Evolutionary conservation across 116 monocot species (phyloP).

Genomic region (Dioscorea cayenensis): DNA sequence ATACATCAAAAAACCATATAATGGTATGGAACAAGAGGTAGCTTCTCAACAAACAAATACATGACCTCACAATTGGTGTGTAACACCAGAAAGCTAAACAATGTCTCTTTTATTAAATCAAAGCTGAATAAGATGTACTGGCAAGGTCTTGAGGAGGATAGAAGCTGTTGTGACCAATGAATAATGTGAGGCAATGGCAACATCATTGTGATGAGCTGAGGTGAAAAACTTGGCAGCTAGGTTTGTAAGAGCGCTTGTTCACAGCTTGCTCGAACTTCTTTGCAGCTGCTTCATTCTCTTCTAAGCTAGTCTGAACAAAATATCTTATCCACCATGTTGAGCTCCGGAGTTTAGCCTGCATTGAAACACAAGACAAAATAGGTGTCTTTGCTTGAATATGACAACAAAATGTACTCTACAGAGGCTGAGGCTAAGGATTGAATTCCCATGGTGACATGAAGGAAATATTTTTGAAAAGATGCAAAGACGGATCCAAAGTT

Average conservation of each 20-base stretch:
- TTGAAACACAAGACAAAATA: not conserved
- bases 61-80: no score
- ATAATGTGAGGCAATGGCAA: no score
- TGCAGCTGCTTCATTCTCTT: constrained; percentile 30
- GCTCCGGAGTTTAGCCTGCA: constrained; percentile 47
- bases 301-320: constrained; percentile 31
- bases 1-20: no score
- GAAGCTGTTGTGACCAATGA: no score
- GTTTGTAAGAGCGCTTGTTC: constrained; percentile 27
- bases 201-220: constrained; percentile 20
- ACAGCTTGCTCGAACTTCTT: constrained; percentile 46
- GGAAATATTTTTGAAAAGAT: not conserved
- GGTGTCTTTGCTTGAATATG: not conserved
- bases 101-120: no score
- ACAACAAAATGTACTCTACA: not conserved
- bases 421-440: not conserved
- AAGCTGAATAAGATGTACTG: no score
- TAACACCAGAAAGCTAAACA: no score
- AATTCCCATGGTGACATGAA: not conserved
- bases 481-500: not conserved
- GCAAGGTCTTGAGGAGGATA: no score
- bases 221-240: constrained; percentile 45
- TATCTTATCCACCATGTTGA: constrained; percentile 48
- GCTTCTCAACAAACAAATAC: no score
- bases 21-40: no score